Evolutionary conservation across 805 yeast genomes (phyloP), one percentile per base, ranked within the genome.

Genomic region (Brettanomyces bruxellensis): DNA sequence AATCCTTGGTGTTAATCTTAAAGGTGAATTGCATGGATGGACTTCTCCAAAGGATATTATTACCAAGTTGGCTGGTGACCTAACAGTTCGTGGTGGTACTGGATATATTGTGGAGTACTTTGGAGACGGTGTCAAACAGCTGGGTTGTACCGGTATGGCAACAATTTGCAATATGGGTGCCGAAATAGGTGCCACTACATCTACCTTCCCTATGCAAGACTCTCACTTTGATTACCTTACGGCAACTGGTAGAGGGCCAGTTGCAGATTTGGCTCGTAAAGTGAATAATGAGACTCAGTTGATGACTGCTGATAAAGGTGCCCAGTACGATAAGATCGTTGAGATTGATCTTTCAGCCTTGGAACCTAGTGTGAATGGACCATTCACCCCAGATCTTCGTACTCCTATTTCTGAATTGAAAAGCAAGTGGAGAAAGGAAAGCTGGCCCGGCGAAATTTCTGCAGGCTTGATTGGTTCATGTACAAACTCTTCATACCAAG

Each of bases 91-190:
- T 76, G 98, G 98, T 73, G 98, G 98, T 71, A 90, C 98, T 47
- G 98, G 98, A 68, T 80, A 80, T 65, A 89, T 90, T 64, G 95
- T 91, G 55, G 98, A 90, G 74, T 90, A 90, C 75, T 90, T 83
- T 62, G 98, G 98, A 68, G 89, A 83, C 46, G 98, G 98, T 77
- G 90, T 90, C 47, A 79, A 84, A 61, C 77, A 91, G 49, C 83
- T 90, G 68, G 86, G 95, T 44, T 88, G 96, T 71, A 91, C 98
- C 45, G 98, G 98, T 78, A 90, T 90, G 98, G 98, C 95, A 66
- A 90, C 98, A 59, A 90, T 90, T 72, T 90, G 98, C 79, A 90
- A 90, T 71, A 90, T 90, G 98, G 98, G 98, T 76, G 98, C 98
- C 56, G 98, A 90, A 73, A 89, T 90, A 58, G 98, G 98, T 73